Evolutionary conservation across 805 yeast genomes (phyloP).

Genomic region (Saturnispora zaruensis): DNA sequence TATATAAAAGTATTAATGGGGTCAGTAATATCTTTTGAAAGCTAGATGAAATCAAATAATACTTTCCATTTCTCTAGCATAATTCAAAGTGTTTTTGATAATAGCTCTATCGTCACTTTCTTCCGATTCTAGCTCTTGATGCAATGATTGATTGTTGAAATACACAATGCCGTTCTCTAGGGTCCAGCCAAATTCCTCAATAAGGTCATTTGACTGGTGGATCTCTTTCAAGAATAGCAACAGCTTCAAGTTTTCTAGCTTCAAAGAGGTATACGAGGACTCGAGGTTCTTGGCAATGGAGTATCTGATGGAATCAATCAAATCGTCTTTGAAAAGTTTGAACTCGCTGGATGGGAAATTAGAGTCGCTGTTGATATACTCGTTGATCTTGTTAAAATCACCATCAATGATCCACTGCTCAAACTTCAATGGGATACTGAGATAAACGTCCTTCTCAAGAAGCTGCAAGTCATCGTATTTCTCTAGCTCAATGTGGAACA

Average conservation of each 20-base stretch:
- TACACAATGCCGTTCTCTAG: constrained; percentile 43
- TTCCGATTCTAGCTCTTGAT: constrained; percentile 4
- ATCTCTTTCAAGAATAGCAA: constrained; percentile 55
- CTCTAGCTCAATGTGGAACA: constrained; percentile 87
- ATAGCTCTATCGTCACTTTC: constrained; percentile 37
- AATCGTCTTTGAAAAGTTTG: constrained; percentile 63
- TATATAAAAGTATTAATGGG: neutral
- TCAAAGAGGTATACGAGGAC: constrained; percentile 65
- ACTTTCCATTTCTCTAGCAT: constrained; percentile 88
- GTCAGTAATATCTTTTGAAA: neutral
- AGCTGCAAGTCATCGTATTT: constrained; percentile 45
- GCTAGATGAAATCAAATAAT: constrained; percentile 45
- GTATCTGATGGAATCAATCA: constrained; percentile 69
- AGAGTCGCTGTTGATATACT: constrained; percentile 42
- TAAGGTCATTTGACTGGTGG: constrained; percentile 47
- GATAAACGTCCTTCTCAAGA: constrained; percentile 58
- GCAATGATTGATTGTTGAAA: constrained; percentile 27
- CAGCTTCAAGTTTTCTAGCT: constrained; percentile 74
- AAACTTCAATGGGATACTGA: constrained; percentile 78
- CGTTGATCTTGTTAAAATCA: constrained; percentile 86
- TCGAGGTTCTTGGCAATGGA: constrained; percentile 84
- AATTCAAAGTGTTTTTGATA: constrained; percentile 67
- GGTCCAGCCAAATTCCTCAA: constrained; percentile 50
- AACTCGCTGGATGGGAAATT: constrained; percentile 67
- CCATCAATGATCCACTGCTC: constrained; percentile 97